Percentiles rank a stretch among this genome's conserved stretches.
These are phyloP conservation scores for Mucor velutinosus DNA, from an alignment of 371 early-diverging fungal genomes.

Conservation along the genomic window DNA sequence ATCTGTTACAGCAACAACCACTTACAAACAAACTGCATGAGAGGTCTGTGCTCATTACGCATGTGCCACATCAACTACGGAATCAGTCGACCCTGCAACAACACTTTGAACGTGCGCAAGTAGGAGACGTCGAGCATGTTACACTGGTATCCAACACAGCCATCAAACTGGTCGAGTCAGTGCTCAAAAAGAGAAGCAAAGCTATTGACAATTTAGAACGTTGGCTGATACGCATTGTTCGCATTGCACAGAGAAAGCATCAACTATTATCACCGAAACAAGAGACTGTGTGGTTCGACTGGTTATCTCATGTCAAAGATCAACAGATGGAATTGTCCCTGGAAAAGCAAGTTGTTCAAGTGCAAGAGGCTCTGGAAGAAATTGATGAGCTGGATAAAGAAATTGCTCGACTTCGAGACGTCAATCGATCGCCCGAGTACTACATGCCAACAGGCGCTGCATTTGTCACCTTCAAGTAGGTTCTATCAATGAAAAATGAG, in stretches of 20 bases:
- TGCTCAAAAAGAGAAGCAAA: slow-evolving; percentile 22
- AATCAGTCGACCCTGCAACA: slow-evolving; percentile 33
- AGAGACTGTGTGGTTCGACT: neutral
- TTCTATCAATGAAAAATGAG: neutral
- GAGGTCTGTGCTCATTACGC: slow-evolving; percentile 36
- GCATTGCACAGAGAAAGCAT: neutral
- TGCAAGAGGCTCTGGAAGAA: slow-evolving; percentile 10
- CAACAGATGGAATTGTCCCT: neutral
- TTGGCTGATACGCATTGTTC: slow-evolving; percentile 29
- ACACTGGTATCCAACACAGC: slow-evolving; percentile 36
- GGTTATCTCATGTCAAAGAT: slow-evolving; percentile 1
- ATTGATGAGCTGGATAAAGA: slow-evolving; percentile 27
- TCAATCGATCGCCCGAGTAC: slow-evolving; percentile 36
- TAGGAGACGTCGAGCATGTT: slow-evolving; percentile 44
- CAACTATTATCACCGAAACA: neutral
- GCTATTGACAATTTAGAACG: slow-evolving; percentile 32
- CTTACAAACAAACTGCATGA: neutral
- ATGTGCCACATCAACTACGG: slow-evolving; percentile 42
- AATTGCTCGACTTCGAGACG: slow-evolving; percentile 31
- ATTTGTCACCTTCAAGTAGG: slow-evolving; percentile 67
- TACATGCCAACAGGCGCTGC: slow-evolving; percentile 61
- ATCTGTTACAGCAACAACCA: slow-evolving; percentile 28
- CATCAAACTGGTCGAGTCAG: slow-evolving; percentile 13
- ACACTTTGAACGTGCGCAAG: slow-evolving; percentile 38
- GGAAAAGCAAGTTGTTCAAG: neutral